Percentiles rank a stretch among this genome's conserved stretches.
phyloP scores from a whole-genome alignment of 2,329 filamentous ascomycete genomes.

The Thelonectria olida region DNA sequence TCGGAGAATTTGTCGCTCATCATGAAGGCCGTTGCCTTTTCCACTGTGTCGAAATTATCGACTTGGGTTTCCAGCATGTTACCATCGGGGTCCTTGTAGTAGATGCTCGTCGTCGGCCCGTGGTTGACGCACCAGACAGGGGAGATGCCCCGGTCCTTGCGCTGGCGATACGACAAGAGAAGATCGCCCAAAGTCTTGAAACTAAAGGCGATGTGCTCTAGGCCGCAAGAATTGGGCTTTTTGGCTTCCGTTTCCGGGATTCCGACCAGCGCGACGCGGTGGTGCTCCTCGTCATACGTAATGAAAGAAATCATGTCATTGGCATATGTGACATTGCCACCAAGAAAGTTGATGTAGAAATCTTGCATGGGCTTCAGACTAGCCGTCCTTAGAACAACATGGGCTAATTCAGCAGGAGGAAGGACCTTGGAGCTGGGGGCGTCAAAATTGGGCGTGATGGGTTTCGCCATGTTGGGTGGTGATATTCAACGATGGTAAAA shows the following conservation, averaged over 20 bases:
- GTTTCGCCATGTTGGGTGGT: background rate
- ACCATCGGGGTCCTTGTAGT: constrained; percentile 23
- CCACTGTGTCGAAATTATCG: constrained; percentile 21
- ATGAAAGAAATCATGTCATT: background rate
- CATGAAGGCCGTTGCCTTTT: constrained; percentile 18
- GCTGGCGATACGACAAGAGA: background rate
- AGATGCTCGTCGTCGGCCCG: constrained; percentile 24
- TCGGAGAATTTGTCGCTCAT: background rate
- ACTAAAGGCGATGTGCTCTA: constrained; percentile 8
- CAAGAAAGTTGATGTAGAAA: background rate
- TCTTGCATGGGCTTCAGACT: background rate
- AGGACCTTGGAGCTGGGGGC: background rate
- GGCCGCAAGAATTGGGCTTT: background rate
- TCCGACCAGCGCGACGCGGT: background rate
- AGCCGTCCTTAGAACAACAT: background rate
- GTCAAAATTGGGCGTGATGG: background rate
- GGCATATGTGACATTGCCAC: background rate
- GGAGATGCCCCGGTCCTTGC: background rate
- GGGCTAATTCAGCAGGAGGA: background rate
- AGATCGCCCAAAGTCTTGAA: background rate
- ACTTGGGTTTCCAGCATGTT: constrained; percentile 24
- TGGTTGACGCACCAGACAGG: constrained; percentile 24
- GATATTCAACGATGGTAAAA: background rate
- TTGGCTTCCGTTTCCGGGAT: background rate
- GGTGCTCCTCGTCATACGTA: background rate